Base-by-base conservation (phyloP, 2,329 filamentous ascomycete genomes). In the Fusarium buharicum region DNA sequence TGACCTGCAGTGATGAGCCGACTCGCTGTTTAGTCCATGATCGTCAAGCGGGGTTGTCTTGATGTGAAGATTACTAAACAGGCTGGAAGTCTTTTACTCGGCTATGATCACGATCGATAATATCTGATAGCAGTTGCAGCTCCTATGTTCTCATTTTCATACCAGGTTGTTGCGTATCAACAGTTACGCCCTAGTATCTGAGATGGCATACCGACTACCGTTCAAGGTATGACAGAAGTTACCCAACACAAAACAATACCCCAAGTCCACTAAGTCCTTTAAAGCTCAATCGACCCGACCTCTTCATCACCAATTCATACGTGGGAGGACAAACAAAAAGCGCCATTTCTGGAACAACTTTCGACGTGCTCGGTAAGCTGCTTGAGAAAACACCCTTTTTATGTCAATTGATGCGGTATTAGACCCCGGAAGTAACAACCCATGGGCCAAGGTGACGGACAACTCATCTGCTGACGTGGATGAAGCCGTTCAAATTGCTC, bases 381-480 rank as follows among this genome's bases (percentile, higher is more conserved):
- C 20, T n/a, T 1, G 22, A 2, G 3, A 2, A 12, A 5, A n/a
- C n/a, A n/a, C n/a, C n/a, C 18, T 27, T 9, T 13, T 16, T 12
- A 34, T 8, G 4, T 24, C 8, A 4, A 2, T 40, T 59, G 4
- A 59, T 34, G 13, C 7, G 4, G 4, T 13, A 16, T 10, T 7
- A 53, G 56, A 58, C 13, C 56, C 56, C 3, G 56, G 56, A 2
- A 46, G 34, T 17, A 43, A 58, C 5, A 20, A 59, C 2, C 47
- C 46, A 0, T 59, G 56, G 56, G 6, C 36, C 2, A 58, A 24
- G 2, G 41, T 53, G 2, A 41, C 54, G 14, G 20, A 53, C 11
- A 53, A 59, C 3, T 59, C 56, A 0, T 46, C 36, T 2, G 54
- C 40, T 1, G 79, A 81, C 24, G 74, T 79, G 4, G 51, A 64